phyloP scores from a whole-genome alignment of 305 asterid species.

The Fraxinus velutina region DNA sequence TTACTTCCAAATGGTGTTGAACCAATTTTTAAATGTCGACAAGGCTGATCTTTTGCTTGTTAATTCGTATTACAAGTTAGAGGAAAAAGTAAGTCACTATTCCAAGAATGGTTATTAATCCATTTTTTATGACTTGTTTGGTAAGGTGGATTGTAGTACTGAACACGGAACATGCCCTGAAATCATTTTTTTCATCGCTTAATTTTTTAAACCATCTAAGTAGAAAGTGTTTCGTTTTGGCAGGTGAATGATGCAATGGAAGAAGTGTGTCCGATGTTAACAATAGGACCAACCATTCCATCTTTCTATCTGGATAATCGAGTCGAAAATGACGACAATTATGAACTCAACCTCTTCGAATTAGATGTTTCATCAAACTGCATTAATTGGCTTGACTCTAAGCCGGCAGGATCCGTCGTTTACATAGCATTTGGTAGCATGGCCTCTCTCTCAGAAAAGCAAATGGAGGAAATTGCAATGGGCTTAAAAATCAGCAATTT shows the following conservation, averaged over 20 bases:
- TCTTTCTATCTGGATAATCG: constrained; percentile 59
- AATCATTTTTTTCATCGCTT: not conserved
- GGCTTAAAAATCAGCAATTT: constrained; percentile 36
- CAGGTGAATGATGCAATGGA: constrained; percentile 59
- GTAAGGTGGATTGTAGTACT: not conserved
- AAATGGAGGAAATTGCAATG: constrained; percentile 58
- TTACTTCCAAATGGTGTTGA: constrained; percentile 53
- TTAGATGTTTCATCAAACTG: constrained; percentile 32
- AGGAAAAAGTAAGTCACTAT: constrained; percentile 39
- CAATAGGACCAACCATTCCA: constrained; percentile 74
- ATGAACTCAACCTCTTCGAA: constrained; percentile 47
- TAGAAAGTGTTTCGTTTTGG: not conserved
- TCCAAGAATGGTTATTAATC: not conserved
- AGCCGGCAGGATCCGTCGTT: constrained; percentile 50
- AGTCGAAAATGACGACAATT: constrained; percentile 41
- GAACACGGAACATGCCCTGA: not conserved
- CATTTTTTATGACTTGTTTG: not conserved
- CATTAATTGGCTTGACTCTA: constrained; percentile 45
- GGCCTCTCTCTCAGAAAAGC: constrained; percentile 41
- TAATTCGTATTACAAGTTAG: constrained; percentile 64
- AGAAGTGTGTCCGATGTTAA: constrained; percentile 32
- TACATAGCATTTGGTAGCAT: constrained; percentile 78
- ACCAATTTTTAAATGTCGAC: constrained; percentile 47
- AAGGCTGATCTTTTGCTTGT: constrained; percentile 67
- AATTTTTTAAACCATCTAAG: not conserved